Evolutionary conservation across 345 rosid genomes (phyloP).

Genomic region (Stellera chamaejasme): DNA sequence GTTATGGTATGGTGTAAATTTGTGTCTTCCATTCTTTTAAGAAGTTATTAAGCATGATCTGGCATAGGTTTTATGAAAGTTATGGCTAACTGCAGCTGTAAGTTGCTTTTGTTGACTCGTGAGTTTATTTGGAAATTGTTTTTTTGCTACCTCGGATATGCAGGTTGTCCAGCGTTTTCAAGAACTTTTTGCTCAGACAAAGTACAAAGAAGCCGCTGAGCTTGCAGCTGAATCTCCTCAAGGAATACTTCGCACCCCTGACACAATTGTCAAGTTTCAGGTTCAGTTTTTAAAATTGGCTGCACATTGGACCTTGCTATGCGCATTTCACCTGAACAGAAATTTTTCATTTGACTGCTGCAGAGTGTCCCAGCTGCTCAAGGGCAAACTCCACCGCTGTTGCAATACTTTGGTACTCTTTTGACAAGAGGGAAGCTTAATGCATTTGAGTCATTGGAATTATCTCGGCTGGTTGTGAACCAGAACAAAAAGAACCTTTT

Average conservation of each 20-base stretch:
- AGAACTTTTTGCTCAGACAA: constrained; percentile 93
- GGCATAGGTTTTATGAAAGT: too few species aligned
- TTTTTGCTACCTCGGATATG: constrained; percentile 17
- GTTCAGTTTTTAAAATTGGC: constrained; percentile 20
- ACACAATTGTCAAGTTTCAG: constrained; percentile 98
- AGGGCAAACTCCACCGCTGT: constrained; percentile 95
- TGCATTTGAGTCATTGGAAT: constrained; percentile 92
- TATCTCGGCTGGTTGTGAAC: constrained; percentile 97
- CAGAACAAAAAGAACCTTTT: constrained; percentile 95
- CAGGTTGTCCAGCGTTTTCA: constrained; percentile 99
- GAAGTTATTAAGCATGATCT: too few species aligned
- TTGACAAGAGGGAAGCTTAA: constrained; percentile 93
- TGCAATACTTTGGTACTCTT: constrained; percentile 98
- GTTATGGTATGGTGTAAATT: too few species aligned
- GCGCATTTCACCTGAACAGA: constrained; percentile 3
- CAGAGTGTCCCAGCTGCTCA: constrained; percentile 99
- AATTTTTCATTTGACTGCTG: constrained; percentile 12
- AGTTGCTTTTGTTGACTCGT: neutral
- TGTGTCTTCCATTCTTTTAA: too few species aligned
- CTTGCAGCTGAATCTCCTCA: constrained; percentile 99
- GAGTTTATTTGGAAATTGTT: constrained; percentile 7
- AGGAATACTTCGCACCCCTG: constrained; percentile 94
- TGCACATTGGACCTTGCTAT: neutral
- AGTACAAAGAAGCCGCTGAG: constrained; percentile 99
- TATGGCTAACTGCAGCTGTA: too few species aligned